Percentiles rank a stretch among this genome's conserved stretches.
These are phyloP conservation scores for Stachybotrys chlorohalonatus DNA, from an alignment of 2,329 filamentous ascomycete genomes.

Conservation along the genomic window DNA sequence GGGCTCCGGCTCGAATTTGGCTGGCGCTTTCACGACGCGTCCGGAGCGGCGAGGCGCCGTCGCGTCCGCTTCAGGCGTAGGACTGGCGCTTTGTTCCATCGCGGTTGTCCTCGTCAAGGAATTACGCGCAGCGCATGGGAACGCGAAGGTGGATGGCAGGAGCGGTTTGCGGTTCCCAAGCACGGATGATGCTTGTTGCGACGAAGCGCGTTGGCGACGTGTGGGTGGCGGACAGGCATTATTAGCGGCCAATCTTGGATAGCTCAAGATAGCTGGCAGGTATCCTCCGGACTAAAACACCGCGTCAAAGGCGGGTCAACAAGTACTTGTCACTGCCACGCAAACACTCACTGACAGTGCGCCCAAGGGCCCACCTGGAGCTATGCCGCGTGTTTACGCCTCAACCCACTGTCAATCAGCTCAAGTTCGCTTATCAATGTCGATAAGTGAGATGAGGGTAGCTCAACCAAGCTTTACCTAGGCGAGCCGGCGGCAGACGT, in stretches of 20 bases:
- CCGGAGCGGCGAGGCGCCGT: conserved; percentile 56
- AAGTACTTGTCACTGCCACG: not conserved
- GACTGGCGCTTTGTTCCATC: conserved; percentile 46
- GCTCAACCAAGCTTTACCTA: not conserved
- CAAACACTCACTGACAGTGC: too few relatives aligned
- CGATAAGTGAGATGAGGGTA: not conserved
- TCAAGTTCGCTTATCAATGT: too few relatives aligned
- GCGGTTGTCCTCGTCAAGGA: conserved; percentile 19
- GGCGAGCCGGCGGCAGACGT: not conserved
- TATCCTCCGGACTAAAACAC: too few relatives aligned
- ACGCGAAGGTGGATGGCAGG: not conserved
- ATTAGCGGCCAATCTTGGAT: not conserved
- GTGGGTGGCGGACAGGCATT: not conserved
- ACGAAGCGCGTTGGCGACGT: conserved; percentile 1
- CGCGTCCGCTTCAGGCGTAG: conserved; percentile 40
- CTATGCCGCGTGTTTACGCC: too few relatives aligned
- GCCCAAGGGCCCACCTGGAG: too few relatives aligned
- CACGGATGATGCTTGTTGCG: not conserved
- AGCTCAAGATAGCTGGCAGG: not conserved
- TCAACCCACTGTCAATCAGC: too few relatives aligned
- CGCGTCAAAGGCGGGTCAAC: too few relatives aligned
- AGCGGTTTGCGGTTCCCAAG: not conserved
- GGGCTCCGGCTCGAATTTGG: conserved; percentile 49
- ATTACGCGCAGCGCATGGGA: not conserved
- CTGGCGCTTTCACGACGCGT: conserved; percentile 54